Evolutionary conservation across 2,329 filamentous ascomycete genomes (phyloP).

Genomic region (Ceratocystis diversiconidia): DNA sequence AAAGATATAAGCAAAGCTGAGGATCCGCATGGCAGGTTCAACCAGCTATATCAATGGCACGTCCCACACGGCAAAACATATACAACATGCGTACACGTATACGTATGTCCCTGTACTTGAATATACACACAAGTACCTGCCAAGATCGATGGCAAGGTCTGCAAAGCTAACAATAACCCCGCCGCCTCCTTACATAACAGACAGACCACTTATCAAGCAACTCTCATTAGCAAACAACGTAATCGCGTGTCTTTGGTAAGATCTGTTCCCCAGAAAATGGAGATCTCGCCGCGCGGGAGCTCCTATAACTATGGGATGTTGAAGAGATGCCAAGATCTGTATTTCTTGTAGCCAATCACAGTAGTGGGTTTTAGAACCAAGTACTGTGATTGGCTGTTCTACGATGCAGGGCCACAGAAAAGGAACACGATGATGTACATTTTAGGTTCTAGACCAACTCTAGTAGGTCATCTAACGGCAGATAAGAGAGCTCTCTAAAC

Average conservation of each 20-base stretch:
- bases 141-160: constrained; percentile 1
- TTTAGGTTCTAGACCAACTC: background rate
- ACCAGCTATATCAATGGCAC: background rate
- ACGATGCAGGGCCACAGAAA: too few relatives aligned
- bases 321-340: background rate
- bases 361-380: background rate
- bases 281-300: background rate
- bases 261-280: background rate
- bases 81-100: background rate
- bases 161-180: background rate
- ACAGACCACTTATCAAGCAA: background rate
- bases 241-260: background rate
- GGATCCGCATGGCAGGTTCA: background rate
- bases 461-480: background rate
- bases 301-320: background rate
- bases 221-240: background rate
- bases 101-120: background rate
- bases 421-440: too few relatives aligned
- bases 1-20: background rate
- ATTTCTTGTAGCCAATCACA: background rate
- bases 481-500: too few relatives aligned
- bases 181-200: background rate
- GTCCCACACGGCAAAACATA: background rate
- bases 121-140: background rate
- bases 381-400: background rate